Evolutionary conservation across 73 alveolate genomes (phyloP), one percentile per base, ranked within the genome.

Genomic region (Diophrys sp.): DNA sequence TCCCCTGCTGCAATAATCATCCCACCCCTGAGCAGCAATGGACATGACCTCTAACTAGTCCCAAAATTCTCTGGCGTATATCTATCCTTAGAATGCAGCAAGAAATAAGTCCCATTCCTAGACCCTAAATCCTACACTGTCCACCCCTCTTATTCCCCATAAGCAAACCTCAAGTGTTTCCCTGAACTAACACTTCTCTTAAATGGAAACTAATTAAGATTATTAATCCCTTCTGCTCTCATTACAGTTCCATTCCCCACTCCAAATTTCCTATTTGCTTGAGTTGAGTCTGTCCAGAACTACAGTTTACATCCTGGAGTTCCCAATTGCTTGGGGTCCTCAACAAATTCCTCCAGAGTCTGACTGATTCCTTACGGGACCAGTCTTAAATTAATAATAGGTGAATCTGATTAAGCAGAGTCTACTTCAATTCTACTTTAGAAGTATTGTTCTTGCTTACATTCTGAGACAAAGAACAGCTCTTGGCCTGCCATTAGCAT

Each of bases 141-240:
- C 62, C 62, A 44, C 18, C 62, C 62, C 18, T 44, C 62, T 44
- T 5, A 44, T 11, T 11, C 62, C 62, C 62, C 62, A 44, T 44
- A 44, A 11, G n/a, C 62, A 44, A 44, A 44, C 62, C 62, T 44
- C 5, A 44, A 18, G 18, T 44, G 62, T 18, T 44, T 44, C 62
- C 62, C 62, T 18, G 62, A 44, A 5, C n/a, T 11, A 5, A 44
- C 62, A 44, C 18, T 44, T 18, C 62, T 44, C 62, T 44, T 44
- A 44, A 44, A 44, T 11, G 62, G 62, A 44, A 44, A 44, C 62
- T 44, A 44, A 44, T 5, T 11, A 5, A 44, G 18, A 44, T 44
- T 44, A 44, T 44, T 44, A 44, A 44, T 44, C 62, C 62, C 62
- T 44, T 44, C 62, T 5, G 62, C 62, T 44, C 62, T 44, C 62